Base-by-base conservation (phyloP, 257 asterid species). In the Penstemon davidsonii region DNA sequence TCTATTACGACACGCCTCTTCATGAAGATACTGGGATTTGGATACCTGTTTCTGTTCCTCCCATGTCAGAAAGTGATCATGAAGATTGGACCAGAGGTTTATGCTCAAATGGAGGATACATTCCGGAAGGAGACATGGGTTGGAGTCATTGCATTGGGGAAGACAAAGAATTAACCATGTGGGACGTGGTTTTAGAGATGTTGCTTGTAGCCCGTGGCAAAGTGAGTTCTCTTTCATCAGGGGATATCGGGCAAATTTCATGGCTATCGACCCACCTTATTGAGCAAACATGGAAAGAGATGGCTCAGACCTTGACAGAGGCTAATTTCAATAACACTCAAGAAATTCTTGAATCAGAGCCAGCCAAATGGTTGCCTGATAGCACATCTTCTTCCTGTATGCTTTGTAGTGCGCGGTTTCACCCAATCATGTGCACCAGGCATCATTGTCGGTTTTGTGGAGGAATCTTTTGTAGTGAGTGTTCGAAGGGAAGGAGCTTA, bases 31-130 rank as follows among this genome's bases (percentile, higher is more conserved):
- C 98, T 15, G 99, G 99, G 49, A 79, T 78, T 59, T 91, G 99
- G 98, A 91, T 94, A 58, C 99, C 99, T 73, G 96, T 94, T 81
- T 94, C 99, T 52, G 80, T 94, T 68, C 99, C 99, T 59, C 98
- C 99, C 4, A 84, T 89, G 98, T 83, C 95, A 43, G 96, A 86
- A 70, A 84, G 82, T 62, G 98, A 88, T 78, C 87, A 68, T 67
- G 85, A 87, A 50, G 96, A 88, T 52, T 88, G 97, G 99, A 78
- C 86, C 54, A 75, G 75, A 54, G 98, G 98, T 47, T 75, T 84
- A 64, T 81, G 88, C 85, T 80, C 96, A 19, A 84, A 81, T 62
- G 96, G 96, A 15, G 96, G 96, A 15, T 87, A 79, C 67, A 59
- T 85, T 77, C 96, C 96, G 5, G 88, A 83, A 71, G 91, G 76